These are phyloP conservation scores for Trypanosoma platydactyli DNA, from an alignment of 208 protist genomes.

Conservation along the genomic window DNA sequence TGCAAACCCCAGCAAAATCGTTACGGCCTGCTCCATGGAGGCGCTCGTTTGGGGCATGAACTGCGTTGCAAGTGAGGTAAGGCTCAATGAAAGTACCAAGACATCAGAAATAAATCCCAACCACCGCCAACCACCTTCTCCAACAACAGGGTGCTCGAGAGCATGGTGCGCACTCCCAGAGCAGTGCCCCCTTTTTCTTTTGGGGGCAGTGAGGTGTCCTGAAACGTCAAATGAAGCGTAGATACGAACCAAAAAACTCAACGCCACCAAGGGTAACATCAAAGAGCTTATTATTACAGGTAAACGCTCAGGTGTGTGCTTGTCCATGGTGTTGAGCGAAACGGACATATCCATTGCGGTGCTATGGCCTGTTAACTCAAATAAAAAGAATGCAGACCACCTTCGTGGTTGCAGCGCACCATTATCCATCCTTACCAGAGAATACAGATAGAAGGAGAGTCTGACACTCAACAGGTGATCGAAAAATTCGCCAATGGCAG, in stretches of 20 bases:
- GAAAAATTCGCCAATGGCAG: slow-evolving; percentile 38
- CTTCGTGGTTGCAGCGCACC: slow-evolving; percentile 26
- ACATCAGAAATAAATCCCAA: slow-evolving; percentile 47
- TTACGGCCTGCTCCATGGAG: slow-evolving; percentile 38
- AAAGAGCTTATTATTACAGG: slow-evolving; percentile 31
- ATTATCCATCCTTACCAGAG: slow-evolving; percentile 27
- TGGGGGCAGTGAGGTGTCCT: neutral
- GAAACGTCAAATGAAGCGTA: slow-evolving; percentile 5
- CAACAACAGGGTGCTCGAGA: neutral
- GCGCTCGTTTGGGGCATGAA: slow-evolving; percentile 24
- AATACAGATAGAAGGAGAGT: slow-evolving; percentile 42
- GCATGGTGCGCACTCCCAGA: no score
- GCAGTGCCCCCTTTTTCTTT: no score
- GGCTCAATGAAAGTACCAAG: slow-evolving; percentile 37
- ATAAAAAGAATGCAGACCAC: slow-evolving; percentile 45
- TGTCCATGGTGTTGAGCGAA: slow-evolving; percentile 21
- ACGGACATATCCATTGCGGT: slow-evolving; percentile 42
- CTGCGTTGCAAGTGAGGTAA: slow-evolving; percentile 34
- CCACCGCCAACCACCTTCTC: slow-evolving; percentile 35
- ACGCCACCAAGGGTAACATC: slow-evolving; percentile 21
- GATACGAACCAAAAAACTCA: slow-evolving; percentile 33
- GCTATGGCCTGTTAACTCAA: slow-evolving; percentile 43
- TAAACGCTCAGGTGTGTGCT: slow-evolving; percentile 19
- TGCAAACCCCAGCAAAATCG: slow-evolving; percentile 53
- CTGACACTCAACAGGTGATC: slow-evolving; percentile 36